Evolutionary conservation across 2,329 filamentous ascomycete genomes (phyloP).

Genomic region (Myriosclerotinia duriaeana): DNA sequence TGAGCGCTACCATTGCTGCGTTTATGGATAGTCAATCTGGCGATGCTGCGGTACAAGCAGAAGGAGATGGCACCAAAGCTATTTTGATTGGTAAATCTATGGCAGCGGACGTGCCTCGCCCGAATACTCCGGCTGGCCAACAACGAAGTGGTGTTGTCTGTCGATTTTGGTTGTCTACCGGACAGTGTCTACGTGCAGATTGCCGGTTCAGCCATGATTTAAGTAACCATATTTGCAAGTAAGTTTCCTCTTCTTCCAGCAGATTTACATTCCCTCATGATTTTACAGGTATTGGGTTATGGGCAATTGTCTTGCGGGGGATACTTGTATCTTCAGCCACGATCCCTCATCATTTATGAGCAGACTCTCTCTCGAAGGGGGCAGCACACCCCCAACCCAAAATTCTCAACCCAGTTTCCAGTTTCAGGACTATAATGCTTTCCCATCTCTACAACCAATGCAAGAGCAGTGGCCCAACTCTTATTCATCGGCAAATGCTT

Average conservation of each 20-base stretch:
- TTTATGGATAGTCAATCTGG: constrained; percentile 73
- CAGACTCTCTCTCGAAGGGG: constrained; percentile 72
- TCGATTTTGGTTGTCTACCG: constrained; percentile 94
- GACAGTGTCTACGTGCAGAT: constrained; percentile 92
- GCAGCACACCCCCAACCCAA: constrained; percentile 62
- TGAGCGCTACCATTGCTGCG: constrained; percentile 85
- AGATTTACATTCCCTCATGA: constrained; percentile 26
- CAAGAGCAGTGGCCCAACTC: constrained; percentile 59
- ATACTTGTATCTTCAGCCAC: constrained; percentile 95
- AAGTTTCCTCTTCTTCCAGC: constrained; percentile 44
- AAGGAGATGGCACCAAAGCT: constrained; percentile 57
- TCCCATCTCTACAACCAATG: constrained; percentile 70
- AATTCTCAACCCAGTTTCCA: constrained; percentile 68
- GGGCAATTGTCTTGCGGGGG: constrained; percentile 90
- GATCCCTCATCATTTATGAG: constrained; percentile 86
- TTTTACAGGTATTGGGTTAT: constrained; percentile 81
- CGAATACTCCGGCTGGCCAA: constrained; percentile 72
- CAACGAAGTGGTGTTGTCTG: constrained; percentile 87
- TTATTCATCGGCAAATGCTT: constrained; percentile 43
- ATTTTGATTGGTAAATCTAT: constrained; percentile 89
- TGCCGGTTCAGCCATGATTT: constrained; percentile 97
- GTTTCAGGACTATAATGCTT: constrained; percentile 79
- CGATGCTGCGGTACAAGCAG: constrained; percentile 48
- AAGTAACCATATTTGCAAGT: constrained; percentile 97
- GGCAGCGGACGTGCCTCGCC: constrained; percentile 67